phyloP scores from a whole-genome alignment of 345 rosid genomes.

The Salix brachista region DNA sequence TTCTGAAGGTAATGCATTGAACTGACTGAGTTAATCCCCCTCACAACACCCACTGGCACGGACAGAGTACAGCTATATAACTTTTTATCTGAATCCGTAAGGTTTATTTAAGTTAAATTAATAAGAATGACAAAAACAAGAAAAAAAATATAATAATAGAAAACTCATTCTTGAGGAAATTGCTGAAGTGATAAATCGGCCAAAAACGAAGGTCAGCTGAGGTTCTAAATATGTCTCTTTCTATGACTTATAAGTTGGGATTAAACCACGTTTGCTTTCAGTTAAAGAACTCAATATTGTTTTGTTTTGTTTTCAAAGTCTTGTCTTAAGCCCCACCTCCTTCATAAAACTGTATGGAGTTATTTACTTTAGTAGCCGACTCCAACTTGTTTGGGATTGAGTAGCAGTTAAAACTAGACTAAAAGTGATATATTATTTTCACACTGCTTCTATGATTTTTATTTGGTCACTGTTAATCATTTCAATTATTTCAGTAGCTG shows the following conservation, averaged over 20 bases:
- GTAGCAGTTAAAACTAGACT: too few relatives aligned
- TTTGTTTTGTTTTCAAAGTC: too few relatives aligned
- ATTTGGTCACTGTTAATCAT: background rate
- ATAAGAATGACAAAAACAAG: background rate
- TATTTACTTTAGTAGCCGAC: background rate
- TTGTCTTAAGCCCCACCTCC: too few relatives aligned
- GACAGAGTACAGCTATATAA: background rate
- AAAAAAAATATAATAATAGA: too few relatives aligned
- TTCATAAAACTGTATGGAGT: background rate
- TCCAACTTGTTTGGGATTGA: background rate
- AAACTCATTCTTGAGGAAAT: background rate
- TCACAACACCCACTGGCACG: background rate
- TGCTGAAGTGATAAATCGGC: background rate
- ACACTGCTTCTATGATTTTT: background rate
- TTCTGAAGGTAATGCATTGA: constrained; percentile 47
- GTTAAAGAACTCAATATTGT: too few relatives aligned
- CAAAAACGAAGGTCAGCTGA: background rate
- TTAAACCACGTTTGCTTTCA: too few relatives aligned
- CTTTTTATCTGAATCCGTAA: background rate
- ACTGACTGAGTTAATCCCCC: background rate
- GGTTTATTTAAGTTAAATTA: background rate
- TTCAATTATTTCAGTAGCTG: background rate
- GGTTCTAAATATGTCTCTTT: too few relatives aligned
- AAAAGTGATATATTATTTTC: background rate
- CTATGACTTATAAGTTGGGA: too few relatives aligned